Conservation (phyloP, 768 basidiomycete genomes). For the Tylopilus subfusipes region DNA sequence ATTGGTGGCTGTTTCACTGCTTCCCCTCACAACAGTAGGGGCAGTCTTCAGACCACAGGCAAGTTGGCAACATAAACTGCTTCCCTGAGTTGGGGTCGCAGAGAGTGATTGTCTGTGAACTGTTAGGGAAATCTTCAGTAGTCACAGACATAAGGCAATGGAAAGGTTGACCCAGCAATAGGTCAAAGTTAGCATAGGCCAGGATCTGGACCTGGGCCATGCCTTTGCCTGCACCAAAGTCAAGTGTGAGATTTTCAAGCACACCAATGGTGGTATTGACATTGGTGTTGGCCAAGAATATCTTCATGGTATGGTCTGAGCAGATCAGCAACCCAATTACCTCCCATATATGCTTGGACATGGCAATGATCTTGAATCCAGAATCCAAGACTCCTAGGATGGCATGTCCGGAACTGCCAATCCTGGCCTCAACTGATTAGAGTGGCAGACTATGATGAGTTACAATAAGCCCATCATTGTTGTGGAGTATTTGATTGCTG, state of each 20-base stretch:
- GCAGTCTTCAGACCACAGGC: too few relatives aligned
- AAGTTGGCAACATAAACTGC: too few relatives aligned
- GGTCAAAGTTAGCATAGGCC: neutral
- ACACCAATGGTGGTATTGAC: neutral
- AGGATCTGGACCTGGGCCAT: neutral
- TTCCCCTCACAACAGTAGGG: too few relatives aligned
- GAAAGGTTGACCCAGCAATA: neutral
- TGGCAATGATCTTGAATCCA: neutral
- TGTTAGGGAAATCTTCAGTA: neutral
- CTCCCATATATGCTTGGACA: neutral
- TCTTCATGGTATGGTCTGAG: neutral
- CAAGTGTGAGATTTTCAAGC: neutral
- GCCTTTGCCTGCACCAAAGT: neutral
- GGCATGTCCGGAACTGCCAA: too few relatives aligned
- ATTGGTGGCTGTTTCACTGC: too few relatives aligned
- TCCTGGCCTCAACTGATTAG: too few relatives aligned
- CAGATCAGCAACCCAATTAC: neutral
- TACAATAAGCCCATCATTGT: too few relatives aligned
- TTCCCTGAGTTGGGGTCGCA: too few relatives aligned
- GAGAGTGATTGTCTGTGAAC: neutral
- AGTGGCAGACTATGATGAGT: too few relatives aligned
- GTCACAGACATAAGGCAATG: neutral
- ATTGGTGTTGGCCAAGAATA: neutral
- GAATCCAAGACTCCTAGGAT: too few relatives aligned
- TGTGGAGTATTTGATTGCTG: too few relatives aligned